Evolutionary conservation across 768 basidiomycete genomes (phyloP).

Genomic region (Suillus hirtellus): DNA sequence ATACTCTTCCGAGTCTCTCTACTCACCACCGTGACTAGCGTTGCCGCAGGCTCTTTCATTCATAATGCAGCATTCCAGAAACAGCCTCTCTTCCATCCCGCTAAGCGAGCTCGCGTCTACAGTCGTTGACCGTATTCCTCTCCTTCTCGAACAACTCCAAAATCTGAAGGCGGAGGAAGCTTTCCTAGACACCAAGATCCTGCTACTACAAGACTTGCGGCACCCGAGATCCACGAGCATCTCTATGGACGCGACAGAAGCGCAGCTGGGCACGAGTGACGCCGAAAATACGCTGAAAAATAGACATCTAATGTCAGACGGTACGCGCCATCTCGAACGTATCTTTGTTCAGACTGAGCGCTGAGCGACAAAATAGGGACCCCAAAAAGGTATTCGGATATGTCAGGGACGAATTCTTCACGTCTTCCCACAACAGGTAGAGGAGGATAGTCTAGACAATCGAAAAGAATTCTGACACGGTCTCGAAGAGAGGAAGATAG

Average conservation of each 20-base stretch:
- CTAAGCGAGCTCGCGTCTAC: conserved; percentile 3
- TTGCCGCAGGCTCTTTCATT: not conserved
- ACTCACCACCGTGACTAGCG: not conserved
- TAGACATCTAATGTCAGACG: not conserved
- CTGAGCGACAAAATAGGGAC: not conserved
- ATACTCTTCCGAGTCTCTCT: not conserved
- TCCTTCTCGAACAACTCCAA: conserved; percentile 5
- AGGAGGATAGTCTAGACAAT: not conserved
- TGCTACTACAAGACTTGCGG: not conserved
- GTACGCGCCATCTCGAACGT: not conserved
- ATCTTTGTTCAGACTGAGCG: not conserved
- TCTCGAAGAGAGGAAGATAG: not conserved
- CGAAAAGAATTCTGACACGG: not conserved
- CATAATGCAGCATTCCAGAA: not conserved
- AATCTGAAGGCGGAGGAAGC: not conserved
- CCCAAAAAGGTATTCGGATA: not conserved
- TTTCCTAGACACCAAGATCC: not conserved
- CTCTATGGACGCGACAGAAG: not conserved
- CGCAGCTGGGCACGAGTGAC: not conserved
- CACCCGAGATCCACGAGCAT: not conserved
- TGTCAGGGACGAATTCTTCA: not conserved
- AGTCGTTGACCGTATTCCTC: not conserved
- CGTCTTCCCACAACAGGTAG: not conserved
- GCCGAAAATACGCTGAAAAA: not conserved
- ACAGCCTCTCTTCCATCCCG: not conserved